A percentile compares a stretch with the other conserved stretches of the same genome.
phyloP scores from a whole-genome alignment of 2,329 filamentous ascomycete genomes.

The Decorospora gaudefroyi region DNA sequence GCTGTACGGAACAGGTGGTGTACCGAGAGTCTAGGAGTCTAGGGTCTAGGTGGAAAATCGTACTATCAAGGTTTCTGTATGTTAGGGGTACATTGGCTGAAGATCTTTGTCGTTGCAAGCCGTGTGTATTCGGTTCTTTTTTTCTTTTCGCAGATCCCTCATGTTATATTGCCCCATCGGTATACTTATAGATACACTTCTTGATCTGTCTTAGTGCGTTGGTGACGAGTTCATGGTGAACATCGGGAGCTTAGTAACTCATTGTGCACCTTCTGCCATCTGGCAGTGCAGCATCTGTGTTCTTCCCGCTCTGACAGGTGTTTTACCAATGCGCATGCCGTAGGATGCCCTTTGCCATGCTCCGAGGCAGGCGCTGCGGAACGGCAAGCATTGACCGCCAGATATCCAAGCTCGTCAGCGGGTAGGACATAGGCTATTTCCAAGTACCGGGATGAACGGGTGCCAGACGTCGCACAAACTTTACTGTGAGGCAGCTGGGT shows the following conservation, averaged over 20 bases:
- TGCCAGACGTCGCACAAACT: slow-evolving; percentile 1
- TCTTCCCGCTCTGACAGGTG: not conserved
- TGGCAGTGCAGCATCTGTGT: slow-evolving; percentile 1
- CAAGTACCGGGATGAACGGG: slow-evolving; percentile 2
- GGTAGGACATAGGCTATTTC: slow-evolving; percentile 19
- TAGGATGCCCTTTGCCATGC: slow-evolving; percentile 18
- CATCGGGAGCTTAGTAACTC: not conserved
- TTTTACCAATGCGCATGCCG: slow-evolving; percentile 10
- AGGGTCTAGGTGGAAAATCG: not conserved
- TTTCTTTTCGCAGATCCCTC: not conserved
- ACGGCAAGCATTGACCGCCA: slow-evolving; percentile 29
- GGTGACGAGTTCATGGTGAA: not conserved
- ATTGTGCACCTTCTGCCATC: not conserved
- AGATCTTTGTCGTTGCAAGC: not conserved
- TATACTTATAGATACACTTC: not conserved
- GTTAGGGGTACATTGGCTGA: slow-evolving; percentile 1
- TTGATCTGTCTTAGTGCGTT: not conserved
- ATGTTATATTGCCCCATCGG: not conserved
- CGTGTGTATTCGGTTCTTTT: not conserved
- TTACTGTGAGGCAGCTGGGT: not conserved
- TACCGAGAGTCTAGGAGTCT: slow-evolving; percentile 34
- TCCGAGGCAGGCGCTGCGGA: slow-evolving; percentile 11
- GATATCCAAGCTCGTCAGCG: slow-evolving; percentile 13
- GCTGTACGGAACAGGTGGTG: slow-evolving; percentile 58
- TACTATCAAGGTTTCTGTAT: slow-evolving; percentile 5